Evolutionary conservation across 352 stramenopile genomes (phyloP).

Genomic region (Phytophthora boehmeriae): DNA sequence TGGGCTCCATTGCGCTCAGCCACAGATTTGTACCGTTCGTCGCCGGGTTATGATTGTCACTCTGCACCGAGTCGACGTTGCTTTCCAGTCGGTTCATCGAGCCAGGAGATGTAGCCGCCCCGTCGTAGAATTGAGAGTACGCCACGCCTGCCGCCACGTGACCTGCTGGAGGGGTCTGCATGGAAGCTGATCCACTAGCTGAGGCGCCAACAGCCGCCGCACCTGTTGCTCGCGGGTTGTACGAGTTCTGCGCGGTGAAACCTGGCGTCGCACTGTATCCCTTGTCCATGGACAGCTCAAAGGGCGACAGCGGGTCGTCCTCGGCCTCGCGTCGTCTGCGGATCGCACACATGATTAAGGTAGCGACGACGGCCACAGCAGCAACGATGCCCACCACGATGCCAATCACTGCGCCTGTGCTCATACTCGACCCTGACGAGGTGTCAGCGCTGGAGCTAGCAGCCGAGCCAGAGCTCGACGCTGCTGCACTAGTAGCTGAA

Average conservation of each 20-base stretch:
- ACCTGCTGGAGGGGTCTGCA: constrained; percentile 40
- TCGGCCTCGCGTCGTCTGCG: constrained; percentile 61
- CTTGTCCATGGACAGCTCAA: constrained; percentile 89
- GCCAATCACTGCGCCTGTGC: constrained; percentile 67
- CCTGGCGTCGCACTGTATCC: constrained; percentile 53
- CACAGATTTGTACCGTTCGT: constrained; percentile 71
- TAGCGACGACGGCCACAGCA: constrained; percentile 58
- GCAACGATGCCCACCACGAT: constrained; percentile 76
- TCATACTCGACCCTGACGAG: constrained; percentile 54
- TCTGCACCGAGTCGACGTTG: constrained; percentile 34
- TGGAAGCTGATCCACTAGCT: constrained; percentile 30
- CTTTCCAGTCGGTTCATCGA: constrained; percentile 34
- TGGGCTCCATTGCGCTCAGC: constrained; percentile 83
- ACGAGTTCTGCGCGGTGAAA: constrained; percentile 46
- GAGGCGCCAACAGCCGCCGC: constrained; percentile 16
- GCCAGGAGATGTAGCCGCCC: constrained; percentile 60
- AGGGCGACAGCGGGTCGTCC: constrained; percentile 81
- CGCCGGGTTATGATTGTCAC: constrained; percentile 21
- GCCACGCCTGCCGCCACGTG: constrained; percentile 54
- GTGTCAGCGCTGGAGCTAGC: constrained; percentile 29
- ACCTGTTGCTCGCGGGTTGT: constrained; percentile 42
- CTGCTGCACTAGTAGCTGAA: constrained; percentile 15
- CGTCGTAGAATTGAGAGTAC: constrained; percentile 82
- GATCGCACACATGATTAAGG: constrained; percentile 62
- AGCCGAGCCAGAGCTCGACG: constrained; percentile 22